Evolutionary conservation across 331 rosid genomes (phyloP).

Genomic region (Spiraea crenata): DNA sequence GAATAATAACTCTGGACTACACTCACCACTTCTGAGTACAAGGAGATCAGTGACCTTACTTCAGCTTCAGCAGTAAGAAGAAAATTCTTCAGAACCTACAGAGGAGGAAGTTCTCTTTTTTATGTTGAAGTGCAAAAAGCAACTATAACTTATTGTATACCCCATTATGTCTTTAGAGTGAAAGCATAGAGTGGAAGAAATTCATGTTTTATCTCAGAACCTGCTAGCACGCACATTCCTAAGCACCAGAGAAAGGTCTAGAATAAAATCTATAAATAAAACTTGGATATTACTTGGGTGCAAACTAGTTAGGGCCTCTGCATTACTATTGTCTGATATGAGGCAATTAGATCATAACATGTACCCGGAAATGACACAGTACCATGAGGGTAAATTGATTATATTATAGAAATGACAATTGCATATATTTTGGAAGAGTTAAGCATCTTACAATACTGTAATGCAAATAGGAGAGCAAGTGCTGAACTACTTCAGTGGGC

Average conservation of each 20-base stretch:
- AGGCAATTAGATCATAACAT: background rate
- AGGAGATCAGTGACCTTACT: slow-evolving; percentile 84
- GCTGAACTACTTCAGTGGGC: background rate
- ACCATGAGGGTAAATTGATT: background rate
- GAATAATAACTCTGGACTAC: slow-evolving; percentile 7
- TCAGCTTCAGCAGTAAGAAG: slow-evolving; percentile 96
- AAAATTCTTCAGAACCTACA: slow-evolving; percentile 86
- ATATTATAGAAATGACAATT: background rate
- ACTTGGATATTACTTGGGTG: background rate
- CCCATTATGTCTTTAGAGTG: background rate
- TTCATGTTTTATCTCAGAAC: background rate
- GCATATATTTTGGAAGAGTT: background rate
- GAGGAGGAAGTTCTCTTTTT: slow-evolving; percentile 22
- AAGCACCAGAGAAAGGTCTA: background rate
- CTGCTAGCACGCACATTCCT: slow-evolving; percentile 1
- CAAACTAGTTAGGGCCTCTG: background rate
- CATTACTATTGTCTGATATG: background rate
- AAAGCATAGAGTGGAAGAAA: background rate
- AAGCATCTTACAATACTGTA: background rate
- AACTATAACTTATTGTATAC: background rate
- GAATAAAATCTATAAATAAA: background rate
- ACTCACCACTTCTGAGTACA: slow-evolving; percentile 97
- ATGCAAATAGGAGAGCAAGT: background rate
- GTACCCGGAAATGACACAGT: too few relatives aligned
- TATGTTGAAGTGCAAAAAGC: background rate